Conservation (phyloP, 2,329 filamentous ascomycete genomes). For the Claviceps sp. region DNA sequence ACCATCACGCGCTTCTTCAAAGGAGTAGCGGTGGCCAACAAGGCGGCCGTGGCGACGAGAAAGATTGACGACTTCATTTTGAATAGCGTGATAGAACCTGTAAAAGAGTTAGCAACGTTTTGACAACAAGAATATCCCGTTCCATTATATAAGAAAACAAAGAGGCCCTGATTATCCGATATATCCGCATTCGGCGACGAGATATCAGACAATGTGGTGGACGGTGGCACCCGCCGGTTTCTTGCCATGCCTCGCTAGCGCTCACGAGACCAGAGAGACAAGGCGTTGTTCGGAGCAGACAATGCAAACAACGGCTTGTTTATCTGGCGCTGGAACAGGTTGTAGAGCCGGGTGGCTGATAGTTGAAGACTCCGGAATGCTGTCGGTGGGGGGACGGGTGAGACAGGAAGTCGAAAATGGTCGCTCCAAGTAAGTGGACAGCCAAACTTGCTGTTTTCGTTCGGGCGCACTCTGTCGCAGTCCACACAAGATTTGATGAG, state of each 20-base stretch:
- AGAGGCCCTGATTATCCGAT: not conserved
- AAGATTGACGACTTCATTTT: slow-evolving; percentile 36
- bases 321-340: not conserved
- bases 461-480: too few relatives aligned
- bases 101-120: not conserved
- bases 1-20: slow-evolving; percentile 27
- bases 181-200: not conserved
- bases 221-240: not conserved
- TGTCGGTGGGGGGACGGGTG: not conserved
- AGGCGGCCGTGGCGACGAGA: slow-evolving; percentile 30
- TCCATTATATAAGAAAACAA: not conserved
- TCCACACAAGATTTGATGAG: too few relatives aligned
- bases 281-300: not conserved
- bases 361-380: not conserved
- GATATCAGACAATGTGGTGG: not conserved
- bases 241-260: not conserved
- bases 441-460: too few relatives aligned
- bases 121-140: not conserved
- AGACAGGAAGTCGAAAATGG: not conserved
- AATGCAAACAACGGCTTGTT: not conserved
- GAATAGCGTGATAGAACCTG: not conserved
- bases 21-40: slow-evolving; percentile 32
- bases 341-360: slow-evolving; percentile 1
- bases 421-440: not conserved
- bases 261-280: not conserved